phyloP scores from a whole-genome alignment of 1,284 basidiomycete genomes.

The Apiotrichum mycotoxinovorans region DNA sequence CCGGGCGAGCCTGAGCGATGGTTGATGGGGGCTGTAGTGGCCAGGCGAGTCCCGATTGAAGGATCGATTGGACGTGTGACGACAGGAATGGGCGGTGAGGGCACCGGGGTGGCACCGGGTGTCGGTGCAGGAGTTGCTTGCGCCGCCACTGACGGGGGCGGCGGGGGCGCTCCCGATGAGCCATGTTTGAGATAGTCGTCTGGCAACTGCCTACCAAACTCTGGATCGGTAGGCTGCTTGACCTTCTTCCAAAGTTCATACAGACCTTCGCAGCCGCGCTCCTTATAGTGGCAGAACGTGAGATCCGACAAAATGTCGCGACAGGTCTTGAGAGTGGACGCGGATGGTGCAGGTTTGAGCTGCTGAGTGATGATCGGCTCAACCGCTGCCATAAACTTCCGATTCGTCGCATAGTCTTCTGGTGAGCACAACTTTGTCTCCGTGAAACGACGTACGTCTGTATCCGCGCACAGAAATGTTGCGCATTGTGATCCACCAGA shows the following conservation, averaged over 20 bases:
- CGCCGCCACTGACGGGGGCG: background rate
- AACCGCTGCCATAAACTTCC: constrained; percentile 39
- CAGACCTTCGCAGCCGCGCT: constrained; percentile 43
- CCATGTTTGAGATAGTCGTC: constrained; percentile 20
- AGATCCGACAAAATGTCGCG: constrained; percentile 40
- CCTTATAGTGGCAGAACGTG: constrained; percentile 37
- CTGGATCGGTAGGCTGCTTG: constrained; percentile 43
- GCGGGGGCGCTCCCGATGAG: background rate
- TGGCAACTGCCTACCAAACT: constrained; percentile 41
- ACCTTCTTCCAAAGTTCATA: constrained; percentile 45
- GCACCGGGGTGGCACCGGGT: background rate
- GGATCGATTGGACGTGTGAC: background rate
- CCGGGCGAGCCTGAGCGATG: constrained; percentile 3
- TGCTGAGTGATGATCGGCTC: constrained; percentile 24
- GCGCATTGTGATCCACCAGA: constrained; percentile 47
- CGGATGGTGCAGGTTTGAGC: constrained; percentile 6
- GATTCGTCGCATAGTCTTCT: constrained; percentile 38
- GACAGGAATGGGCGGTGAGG: constrained; percentile 17
- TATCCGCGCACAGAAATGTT: constrained; percentile 36
- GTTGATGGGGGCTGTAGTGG: background rate
- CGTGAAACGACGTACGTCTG: constrained; percentile 30
- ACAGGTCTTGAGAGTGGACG: constrained; percentile 3
- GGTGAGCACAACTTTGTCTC: background rate
- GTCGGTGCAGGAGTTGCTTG: background rate
- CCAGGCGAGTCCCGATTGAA: no score